phyloP scores from a whole-genome alignment of 208 protist genomes.

The Polymyxa betae region DNA sequence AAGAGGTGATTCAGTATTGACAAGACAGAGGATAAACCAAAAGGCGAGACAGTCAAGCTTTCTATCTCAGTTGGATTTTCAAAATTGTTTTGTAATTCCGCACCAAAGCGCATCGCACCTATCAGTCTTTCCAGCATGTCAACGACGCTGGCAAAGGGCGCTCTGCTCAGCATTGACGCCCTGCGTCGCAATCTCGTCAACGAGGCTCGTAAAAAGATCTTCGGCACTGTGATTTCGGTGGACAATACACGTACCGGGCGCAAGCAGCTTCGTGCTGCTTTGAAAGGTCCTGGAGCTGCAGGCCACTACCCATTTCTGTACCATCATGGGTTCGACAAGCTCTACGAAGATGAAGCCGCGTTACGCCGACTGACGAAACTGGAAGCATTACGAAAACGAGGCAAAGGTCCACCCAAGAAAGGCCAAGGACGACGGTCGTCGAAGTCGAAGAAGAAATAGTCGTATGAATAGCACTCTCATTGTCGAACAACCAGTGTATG shows the following conservation, averaged over 20 bases:
- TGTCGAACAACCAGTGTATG: too few species aligned
- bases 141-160: background rate
- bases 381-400: conserved; percentile 32
- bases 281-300: conserved; percentile 23
- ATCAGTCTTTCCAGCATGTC: background rate
- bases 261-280: background rate
- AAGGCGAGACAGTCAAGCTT: too few species aligned
- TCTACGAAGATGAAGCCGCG: background rate
- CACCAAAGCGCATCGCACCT: background rate
- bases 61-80: too few species aligned
- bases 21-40: too few species aligned
- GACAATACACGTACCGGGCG: conserved; percentile 7
- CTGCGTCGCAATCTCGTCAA: background rate
- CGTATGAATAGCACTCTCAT: too few species aligned
- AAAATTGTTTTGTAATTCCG: too few species aligned
- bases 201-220: background rate
- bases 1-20: too few species aligned
- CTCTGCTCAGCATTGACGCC: background rate
- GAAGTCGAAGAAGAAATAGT: background rate
- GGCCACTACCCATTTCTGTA: conserved; percentile 34
- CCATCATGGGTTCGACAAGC: conserved; percentile 39
- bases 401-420: conserved; percentile 39
- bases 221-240: background rate
- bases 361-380: background rate
- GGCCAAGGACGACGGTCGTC: background rate